Percentiles rank a stretch among this genome's conserved stretches.
Evolutionary conservation across 805 yeast species (phyloP).

Genomic region (Candida koratica): DNA sequence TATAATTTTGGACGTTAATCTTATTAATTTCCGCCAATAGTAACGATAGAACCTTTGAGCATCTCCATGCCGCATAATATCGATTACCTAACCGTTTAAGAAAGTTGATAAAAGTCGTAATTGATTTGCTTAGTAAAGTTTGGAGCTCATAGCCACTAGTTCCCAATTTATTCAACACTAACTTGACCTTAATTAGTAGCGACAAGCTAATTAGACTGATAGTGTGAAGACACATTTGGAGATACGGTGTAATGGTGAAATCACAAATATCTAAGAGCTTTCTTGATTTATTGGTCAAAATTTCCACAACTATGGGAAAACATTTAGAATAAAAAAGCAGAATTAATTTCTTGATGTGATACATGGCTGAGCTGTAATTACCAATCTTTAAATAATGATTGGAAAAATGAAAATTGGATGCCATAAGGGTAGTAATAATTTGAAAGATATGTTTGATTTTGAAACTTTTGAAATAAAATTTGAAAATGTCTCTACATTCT

Average conservation of each 20-base stretch:
- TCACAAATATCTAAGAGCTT: constrained; percentile 24
- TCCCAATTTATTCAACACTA: constrained; percentile 10
- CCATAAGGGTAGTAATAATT: constrained; percentile 6
- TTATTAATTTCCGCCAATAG: constrained; percentile 35
- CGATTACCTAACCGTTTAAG: constrained; percentile 41
- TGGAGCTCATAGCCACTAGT: constrained; percentile 3
- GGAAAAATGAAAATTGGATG: constrained; percentile 29
- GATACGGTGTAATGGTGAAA: constrained; percentile 28
- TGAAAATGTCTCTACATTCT: constrained; percentile 1
- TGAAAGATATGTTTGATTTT: constrained; percentile 9
- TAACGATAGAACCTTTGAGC: constrained; percentile 50
- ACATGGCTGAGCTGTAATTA: constrained; percentile 27
- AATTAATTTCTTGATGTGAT: constrained; percentile 28
- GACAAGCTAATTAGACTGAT: constrained; percentile 25
- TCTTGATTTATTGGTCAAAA: constrained; percentile 8
- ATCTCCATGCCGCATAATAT: constrained; percentile 63
- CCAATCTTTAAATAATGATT: constrained; percentile 34
- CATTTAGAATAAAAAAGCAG: constrained; percentile 24
- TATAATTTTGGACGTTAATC: constrained; percentile 14
- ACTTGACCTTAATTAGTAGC: constrained; percentile 18
- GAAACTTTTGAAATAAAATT: constrained; percentile 9
- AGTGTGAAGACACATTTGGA: constrained; percentile 37
- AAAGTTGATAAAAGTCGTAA: constrained; percentile 15
- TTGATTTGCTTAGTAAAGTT: constrained; percentile 14
- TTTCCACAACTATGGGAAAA: constrained; percentile 6